Percentiles rank a stretch among this genome's conserved stretches.
phyloP scores from a whole-genome alignment of 2,329 filamentous ascomycete species.

The Truncatella angustata region DNA sequence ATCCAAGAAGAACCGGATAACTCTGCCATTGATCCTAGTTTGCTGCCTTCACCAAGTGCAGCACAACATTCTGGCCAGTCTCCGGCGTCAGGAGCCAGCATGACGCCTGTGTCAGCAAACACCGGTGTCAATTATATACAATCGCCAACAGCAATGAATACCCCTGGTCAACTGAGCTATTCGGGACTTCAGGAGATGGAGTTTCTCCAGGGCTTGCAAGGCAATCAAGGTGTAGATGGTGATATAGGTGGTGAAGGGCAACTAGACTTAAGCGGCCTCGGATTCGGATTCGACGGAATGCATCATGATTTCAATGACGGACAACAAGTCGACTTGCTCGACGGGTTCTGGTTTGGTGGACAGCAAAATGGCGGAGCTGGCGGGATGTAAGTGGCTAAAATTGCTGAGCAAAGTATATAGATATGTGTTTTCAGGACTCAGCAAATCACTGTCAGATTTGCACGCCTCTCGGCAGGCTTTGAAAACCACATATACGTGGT shows the following conservation, averaged over 20 bases:
- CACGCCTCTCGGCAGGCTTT: not conserved
- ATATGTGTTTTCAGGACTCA: too few species aligned
- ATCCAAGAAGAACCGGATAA: conserved; percentile 24
- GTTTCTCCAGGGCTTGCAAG: conserved; percentile 48
- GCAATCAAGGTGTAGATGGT: conserved; percentile 21
- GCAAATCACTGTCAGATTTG: too few species aligned
- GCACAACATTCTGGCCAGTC: conserved; percentile 27
- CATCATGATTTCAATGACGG: conserved; percentile 62
- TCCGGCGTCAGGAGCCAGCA: conserved; percentile 31
- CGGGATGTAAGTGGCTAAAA: not conserved
- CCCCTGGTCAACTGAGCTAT: conserved; percentile 33
- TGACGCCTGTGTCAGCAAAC: conserved; percentile 32
- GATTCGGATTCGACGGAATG: conserved; percentile 62
- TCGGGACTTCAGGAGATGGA: conserved; percentile 53
- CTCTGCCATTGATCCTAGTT: conserved; percentile 40
- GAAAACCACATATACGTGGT: too few species aligned
- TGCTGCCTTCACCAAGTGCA: conserved; percentile 44
- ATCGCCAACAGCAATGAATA: conserved; percentile 23
- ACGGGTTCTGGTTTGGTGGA: conserved; percentile 70
- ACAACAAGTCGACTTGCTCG: conserved; percentile 65
- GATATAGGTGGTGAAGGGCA: conserved; percentile 41
- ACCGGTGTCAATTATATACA: conserved; percentile 16
- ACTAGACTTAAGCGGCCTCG: conserved; percentile 61
- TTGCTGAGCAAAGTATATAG: not conserved
- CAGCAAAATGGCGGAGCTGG: conserved; percentile 35